A percentile compares a stretch with the other conserved stretches of the same genome.
Evolutionary conservation across 768 basidiomycete species (phyloP).

Genomic region (Trametes sanguinea): DNA sequence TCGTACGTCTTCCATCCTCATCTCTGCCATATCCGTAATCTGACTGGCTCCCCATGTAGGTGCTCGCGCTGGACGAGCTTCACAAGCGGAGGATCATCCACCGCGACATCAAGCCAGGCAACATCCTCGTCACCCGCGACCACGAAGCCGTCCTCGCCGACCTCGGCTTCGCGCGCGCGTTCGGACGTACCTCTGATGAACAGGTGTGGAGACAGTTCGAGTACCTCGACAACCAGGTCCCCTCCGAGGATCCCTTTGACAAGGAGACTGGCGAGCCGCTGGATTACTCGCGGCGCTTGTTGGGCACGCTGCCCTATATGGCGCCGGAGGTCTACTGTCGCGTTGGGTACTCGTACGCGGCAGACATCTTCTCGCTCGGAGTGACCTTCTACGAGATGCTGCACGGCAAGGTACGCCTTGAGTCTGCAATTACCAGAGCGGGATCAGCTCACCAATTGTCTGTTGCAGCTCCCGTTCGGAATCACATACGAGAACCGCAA

Average conservation of each 20-base stretch:
- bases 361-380: slow-evolving; percentile 47
- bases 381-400: slow-evolving; percentile 37
- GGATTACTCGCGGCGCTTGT: slow-evolving; percentile 22
- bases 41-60: neutral
- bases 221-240: slow-evolving; percentile 21
- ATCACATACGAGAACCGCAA: neutral
- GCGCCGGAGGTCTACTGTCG: slow-evolving; percentile 43
- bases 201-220: slow-evolving; percentile 6
- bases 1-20: slow-evolving; percentile 12
- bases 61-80: slow-evolving; percentile 21
- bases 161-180: slow-evolving; percentile 29
- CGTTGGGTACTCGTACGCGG: slow-evolving; percentile 40
- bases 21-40: neutral
- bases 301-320: slow-evolving; percentile 49
- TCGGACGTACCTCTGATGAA: slow-evolving; percentile 18
- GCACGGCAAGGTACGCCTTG: slow-evolving; percentile 14
- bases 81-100: slow-evolving; percentile 27
- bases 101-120: slow-evolving; percentile 34
- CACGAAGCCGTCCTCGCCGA: slow-evolving; percentile 27
- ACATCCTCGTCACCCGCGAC: slow-evolving; percentile 25
- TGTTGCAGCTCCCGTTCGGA: slow-evolving; percentile 9
- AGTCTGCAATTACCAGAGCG: no score
- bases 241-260: neutral
- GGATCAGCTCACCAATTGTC: neutral
- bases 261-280: neutral